A percentile compares a stretch with the other conserved stretches of the same genome.
Conservation (phyloP, 768 basidiomycete genomes). For the Termitomyces sp. region DNA sequence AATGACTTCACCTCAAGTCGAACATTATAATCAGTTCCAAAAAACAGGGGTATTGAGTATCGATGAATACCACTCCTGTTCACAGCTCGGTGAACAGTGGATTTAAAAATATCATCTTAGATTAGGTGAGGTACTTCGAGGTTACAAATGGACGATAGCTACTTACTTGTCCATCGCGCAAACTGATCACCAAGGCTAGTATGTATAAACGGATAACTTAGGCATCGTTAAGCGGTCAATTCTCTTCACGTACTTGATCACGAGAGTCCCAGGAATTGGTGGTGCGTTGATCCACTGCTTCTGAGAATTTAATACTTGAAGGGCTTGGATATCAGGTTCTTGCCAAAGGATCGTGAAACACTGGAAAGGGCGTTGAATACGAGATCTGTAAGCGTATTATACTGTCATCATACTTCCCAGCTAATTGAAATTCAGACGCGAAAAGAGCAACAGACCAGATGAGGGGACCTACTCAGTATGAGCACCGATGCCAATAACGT, state of each 20-base stretch:
- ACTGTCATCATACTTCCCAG: constrained; percentile 37
- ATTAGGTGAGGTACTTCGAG: neutral
- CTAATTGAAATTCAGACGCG: constrained; percentile 20
- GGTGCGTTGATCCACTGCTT: constrained; percentile 81
- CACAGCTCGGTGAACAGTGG: constrained; percentile 82
- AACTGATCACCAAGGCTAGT: constrained; percentile 79
- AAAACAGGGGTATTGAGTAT: constrained; percentile 88
- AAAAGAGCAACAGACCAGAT: neutral
- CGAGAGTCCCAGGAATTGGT: constrained; percentile 73
- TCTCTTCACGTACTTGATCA: constrained; percentile 62
- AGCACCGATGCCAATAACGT: constrained; percentile 68
- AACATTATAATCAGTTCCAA: constrained; percentile 86
- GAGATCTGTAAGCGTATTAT: neutral
- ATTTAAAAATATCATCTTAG: constrained; percentile 84
- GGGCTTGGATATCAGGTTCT: constrained; percentile 62
- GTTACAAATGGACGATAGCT: neutral
- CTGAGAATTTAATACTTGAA: constrained; percentile 77
- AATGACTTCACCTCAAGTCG: constrained; percentile 54
- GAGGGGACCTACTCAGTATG: constrained; percentile 55
- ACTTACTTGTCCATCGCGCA: constrained; percentile 79
- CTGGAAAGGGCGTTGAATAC: constrained; percentile 25
- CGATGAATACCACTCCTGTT: constrained; percentile 66
- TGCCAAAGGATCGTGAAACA: constrained; percentile 87
- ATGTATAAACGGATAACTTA: neutral
- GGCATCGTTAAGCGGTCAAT: neutral